These are phyloP conservation scores for Suillus subluteus DNA, from an alignment of 768 basidiomycete species.

Conservation along the genomic window DNA sequence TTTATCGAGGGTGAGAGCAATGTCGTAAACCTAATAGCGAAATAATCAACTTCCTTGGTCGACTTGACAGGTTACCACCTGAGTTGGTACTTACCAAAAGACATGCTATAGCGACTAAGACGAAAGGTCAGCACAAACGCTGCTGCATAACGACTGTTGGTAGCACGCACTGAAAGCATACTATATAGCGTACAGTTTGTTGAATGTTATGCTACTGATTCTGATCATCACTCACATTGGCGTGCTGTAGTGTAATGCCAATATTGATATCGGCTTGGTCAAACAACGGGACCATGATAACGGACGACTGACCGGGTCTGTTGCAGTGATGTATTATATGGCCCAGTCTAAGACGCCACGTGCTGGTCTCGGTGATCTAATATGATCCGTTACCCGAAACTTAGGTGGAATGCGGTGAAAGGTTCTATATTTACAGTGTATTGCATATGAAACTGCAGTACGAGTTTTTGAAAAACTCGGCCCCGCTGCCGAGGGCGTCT, in stretches of 20 bases:
- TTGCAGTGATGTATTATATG: not conserved
- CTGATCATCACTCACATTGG: not conserved
- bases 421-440: too few relatives aligned
- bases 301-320: slow-evolving; percentile 42
- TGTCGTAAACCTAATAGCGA: not conserved
- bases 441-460: not conserved
- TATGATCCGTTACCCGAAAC: not conserved
- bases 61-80: not conserved
- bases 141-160: not conserved
- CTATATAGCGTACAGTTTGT: not conserved
- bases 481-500: too few relatives aligned
- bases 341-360: too few relatives aligned
- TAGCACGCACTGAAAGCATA: not conserved
- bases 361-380: not conserved
- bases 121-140: not conserved
- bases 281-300: not conserved
- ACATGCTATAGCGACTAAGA: not conserved
- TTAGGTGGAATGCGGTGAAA: not conserved
- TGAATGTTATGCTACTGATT: not conserved
- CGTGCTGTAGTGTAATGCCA: not conserved
- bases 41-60: not conserved
- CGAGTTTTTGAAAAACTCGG: too few relatives aligned
- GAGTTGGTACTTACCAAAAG: not conserved
- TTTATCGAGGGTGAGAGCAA: not conserved
- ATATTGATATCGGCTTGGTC: not conserved